Base-by-base conservation (phyloP, 352 stramenopile genomes). In the Pythium brachiatum region DNA sequence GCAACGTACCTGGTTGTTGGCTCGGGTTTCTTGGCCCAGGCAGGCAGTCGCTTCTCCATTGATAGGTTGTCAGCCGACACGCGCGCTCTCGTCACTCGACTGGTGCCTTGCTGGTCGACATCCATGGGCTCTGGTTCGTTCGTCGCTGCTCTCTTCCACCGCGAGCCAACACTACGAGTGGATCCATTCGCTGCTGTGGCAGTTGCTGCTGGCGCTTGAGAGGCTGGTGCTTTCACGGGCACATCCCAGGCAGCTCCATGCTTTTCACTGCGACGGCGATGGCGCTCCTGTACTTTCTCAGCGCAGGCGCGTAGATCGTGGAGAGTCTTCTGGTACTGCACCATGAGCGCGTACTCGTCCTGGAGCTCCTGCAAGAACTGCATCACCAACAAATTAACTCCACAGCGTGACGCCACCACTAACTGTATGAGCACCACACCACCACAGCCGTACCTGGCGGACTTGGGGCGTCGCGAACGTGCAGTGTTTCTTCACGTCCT, bases 301-400 rank as follows among this genome's bases (percentile, higher is more conserved):
- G 52, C 53, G 13, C 31, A 27, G 1, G 65, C 59, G 21, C 55
- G 53, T 16, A 90, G 51, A 1, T 78, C 62, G 23, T 86, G 55
- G 44, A 90, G 64, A 39, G 68, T 71, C 52, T 70, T 69, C 34
- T 71, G 60, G 60, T 88, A 88, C 51, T 85, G 72, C 18, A 77
- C 46, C 4, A 88, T 69, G 13, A 69, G 48, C 23, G 60, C 57
- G 47, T 85, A 88, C 48, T 90, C 81, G 25, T 53, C 36, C 66
- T 88, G 69, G 1, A 88, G 63, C 15, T 87, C 79, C 12, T 70
- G 61, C 0, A 90, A 44, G 51, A 79, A 72, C 68, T 78, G 47
- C 11, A 51, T 18, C 27, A 52, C 54, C 21, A 41, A 27, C 32
- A 31, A 13, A 46, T 8, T 27, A 46, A 12, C 15, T 55, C 32